Conservation (phyloP, 257 asterid species). For the Rehmannia glutinosa region DNA sequence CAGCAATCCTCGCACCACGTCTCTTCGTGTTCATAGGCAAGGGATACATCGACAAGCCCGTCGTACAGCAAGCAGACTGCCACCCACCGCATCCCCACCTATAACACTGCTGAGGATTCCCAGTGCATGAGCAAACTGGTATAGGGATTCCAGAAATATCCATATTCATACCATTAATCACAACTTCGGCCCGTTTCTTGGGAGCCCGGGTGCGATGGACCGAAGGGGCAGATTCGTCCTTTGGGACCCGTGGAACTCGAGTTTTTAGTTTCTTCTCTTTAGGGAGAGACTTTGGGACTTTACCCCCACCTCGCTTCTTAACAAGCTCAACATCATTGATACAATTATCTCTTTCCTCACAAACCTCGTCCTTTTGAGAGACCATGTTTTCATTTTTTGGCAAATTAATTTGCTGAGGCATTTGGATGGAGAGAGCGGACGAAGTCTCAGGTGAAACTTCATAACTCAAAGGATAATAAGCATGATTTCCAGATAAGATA, state of each 20-base stretch:
- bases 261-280: constrained; percentile 46
- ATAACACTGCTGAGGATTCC: constrained; percentile 57
- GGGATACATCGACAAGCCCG: constrained; percentile 50
- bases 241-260: constrained; percentile 29
- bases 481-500: constrained; percentile 31
- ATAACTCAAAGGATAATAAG: constrained; percentile 27
- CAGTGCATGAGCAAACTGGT: constrained; percentile 70
- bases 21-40: constrained; percentile 65
- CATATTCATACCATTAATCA: constrained; percentile 55
- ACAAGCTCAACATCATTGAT: constrained; percentile 1
- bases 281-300: constrained; percentile 37
- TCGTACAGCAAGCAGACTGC: constrained; percentile 71
- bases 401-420: constrained; percentile 32
- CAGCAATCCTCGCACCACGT: constrained; percentile 64
- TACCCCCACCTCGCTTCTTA: constrained; percentile 47
- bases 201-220: constrained; percentile 54
- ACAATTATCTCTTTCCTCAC: constrained; percentile 31
- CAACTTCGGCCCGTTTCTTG: constrained; percentile 53
- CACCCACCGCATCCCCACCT: constrained; percentile 83
- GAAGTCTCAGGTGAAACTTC: constrained; percentile 44
- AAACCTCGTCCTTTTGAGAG: constrained; percentile 23
- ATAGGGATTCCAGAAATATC: constrained; percentile 55
- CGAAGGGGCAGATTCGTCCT: constrained; percentile 30
- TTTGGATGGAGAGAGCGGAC: constrained; percentile 37
- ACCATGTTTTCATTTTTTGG: constrained; percentile 27